Conservation (phyloP, 805 yeast genomes). For the Hanseniaspora lindneri region DNA sequence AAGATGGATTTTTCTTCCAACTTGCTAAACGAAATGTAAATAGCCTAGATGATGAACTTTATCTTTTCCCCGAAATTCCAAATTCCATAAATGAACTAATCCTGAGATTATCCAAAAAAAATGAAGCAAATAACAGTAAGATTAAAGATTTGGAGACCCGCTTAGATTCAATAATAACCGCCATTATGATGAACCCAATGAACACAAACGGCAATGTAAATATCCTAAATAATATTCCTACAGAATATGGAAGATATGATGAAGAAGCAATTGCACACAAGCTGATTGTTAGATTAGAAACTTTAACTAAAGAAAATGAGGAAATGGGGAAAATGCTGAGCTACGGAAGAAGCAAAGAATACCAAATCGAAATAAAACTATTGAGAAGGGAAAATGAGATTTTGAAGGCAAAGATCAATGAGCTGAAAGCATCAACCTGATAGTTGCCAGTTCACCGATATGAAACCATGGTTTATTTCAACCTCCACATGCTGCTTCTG, state of each 20-base stretch:
- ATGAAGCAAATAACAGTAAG: conserved; percentile 39
- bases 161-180: conserved; percentile 51
- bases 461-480: neutral
- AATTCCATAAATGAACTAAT: conserved; percentile 37
- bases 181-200: conserved; percentile 40
- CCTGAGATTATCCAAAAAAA: conserved; percentile 36
- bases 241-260: conserved; percentile 53
- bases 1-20: conserved; percentile 11
- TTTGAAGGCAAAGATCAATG: conserved; percentile 26
- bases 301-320: conserved; percentile 56
- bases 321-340: conserved; percentile 58
- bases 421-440: no score
- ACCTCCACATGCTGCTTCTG: neutral
- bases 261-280: conserved; percentile 66
- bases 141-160: conserved; percentile 49
- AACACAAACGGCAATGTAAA: conserved; percentile 2
- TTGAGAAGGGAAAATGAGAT: conserved; percentile 41
- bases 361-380: conserved; percentile 55
- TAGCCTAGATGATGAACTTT: conserved; percentile 19
- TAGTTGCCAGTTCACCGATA: neutral
- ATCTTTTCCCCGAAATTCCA: conserved; percentile 30
- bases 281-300: conserved; percentile 48
- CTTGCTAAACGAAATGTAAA: conserved; percentile 13
- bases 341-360: conserved; percentile 63
- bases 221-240: conserved; percentile 29